Evolutionary conservation across 495 filamentous ascomycete species (phyloP), one percentile per base, ranked within the genome.

Genomic region (Penicillium bialowiezense): DNA sequence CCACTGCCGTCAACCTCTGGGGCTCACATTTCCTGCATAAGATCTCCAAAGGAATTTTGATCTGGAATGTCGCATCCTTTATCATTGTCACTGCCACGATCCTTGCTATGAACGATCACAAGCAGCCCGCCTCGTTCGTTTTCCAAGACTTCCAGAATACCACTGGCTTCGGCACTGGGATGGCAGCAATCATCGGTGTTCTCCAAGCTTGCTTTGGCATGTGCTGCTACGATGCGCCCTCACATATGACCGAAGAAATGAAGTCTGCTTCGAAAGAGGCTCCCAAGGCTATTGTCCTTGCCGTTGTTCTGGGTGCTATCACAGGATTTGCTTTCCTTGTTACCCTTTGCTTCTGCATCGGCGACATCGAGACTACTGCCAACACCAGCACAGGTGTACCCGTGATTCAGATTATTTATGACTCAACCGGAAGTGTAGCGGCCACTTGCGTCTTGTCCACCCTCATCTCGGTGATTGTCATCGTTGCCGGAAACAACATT

Each of bases 141-240:
- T 82, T 82, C 61, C 46, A 54, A 2, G 71, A 80, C 12, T 82
- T 84, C 56, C 73, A 83, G 49, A 82, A 83, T 48, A 65, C 70
- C 35, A 75, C 78, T 1, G 80, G 80, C 18, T 81, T 78, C 48
- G 67, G 69, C 14, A 58, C 65, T 6, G 66, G 72, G 0, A 81
- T 80, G 63, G 68, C 74, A 8, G 74, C 73, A 0, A 73, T 83
- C 19, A 49, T 83, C 12, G 80, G 80, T n/a, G 68, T 81, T 14
- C 52, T 84, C 14, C 80, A 84, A 51, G 68, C 70, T 47, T 75
- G 71, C 6, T 82, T 84, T 48, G 79, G 79, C 14, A 81, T 84
- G 79, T 76, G 72, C 55, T 78, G 76, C 51, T 77, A 73, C 47
- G 69, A 77, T 49, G 70, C 68, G 3, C 68, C 71, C 0, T 52